A percentile compares a stretch with the other conserved stretches of the same genome.
These are phyloP conservation scores for Fusarium pininemorale DNA, from an alignment of 2,329 filamentous ascomycete genomes.

Conservation along the genomic window DNA sequence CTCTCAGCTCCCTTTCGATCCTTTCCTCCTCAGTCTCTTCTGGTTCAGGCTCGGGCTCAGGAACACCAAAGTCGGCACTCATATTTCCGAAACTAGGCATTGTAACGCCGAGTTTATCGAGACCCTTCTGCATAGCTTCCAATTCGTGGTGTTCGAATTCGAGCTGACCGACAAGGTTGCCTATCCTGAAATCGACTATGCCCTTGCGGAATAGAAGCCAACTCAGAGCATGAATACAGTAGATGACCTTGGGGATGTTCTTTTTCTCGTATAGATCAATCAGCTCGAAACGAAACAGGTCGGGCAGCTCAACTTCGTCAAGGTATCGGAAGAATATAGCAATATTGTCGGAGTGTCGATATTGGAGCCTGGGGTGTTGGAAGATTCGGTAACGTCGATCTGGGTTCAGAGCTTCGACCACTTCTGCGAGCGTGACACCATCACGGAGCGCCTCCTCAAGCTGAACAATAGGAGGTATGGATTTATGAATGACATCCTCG, in stretches of 20 bases:
- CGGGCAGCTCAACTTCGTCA: slow-evolving; percentile 89
- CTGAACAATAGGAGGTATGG: slow-evolving; percentile 91
- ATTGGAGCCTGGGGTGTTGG: slow-evolving; percentile 84
- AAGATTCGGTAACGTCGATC: slow-evolving; percentile 84
- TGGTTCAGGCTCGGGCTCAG: slow-evolving; percentile 77
- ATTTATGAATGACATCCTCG: slow-evolving; percentile 84
- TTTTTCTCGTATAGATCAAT: slow-evolving; percentile 99
- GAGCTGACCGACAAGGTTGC: slow-evolving; percentile 93
- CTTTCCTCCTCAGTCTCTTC: slow-evolving; percentile 92
- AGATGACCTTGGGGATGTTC: slow-evolving; percentile 98
- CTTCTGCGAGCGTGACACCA: slow-evolving; percentile 92
- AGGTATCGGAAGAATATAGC: slow-evolving; percentile 95
- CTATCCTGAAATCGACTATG: slow-evolving; percentile 94
- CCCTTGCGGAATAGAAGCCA: slow-evolving; percentile 97
- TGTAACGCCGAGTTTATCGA: slow-evolving; percentile 92
- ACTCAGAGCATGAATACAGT: slow-evolving; percentile 96
- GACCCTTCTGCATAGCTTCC: slow-evolving; percentile 94
- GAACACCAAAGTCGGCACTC: slow-evolving; percentile 90
- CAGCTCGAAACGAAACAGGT: slow-evolving; percentile 95
- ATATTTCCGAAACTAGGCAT: slow-evolving; percentile 99
- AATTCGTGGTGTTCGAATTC: slow-evolving; percentile 98
- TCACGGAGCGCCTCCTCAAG: slow-evolving; percentile 92
- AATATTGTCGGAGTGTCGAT: slow-evolving; percentile 97
- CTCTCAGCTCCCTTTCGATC: slow-evolving; percentile 80
- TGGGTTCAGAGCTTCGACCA: slow-evolving; percentile 89